Conservation (phyloP, 306 rosid species). For the Cajanus cajan region DNA sequence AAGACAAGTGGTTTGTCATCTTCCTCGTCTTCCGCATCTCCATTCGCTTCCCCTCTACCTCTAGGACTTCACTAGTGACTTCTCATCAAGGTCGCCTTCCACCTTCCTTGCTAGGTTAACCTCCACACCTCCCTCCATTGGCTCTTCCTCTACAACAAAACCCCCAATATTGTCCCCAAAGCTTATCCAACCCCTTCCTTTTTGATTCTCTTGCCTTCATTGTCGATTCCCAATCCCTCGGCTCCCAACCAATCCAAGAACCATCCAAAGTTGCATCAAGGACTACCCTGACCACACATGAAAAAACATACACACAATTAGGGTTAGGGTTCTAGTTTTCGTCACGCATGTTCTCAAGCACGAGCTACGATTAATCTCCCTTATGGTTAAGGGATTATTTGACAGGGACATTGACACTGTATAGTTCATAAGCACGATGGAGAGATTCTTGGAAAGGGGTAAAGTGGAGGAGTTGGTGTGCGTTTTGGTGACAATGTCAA, state of each 20-base stretch:
- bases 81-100: constrained; percentile 89
- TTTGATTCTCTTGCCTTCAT: constrained; percentile 59
- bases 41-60: constrained; percentile 49
- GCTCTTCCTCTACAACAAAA: constrained; percentile 61
- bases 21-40: constrained; percentile 82
- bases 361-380: constrained; percentile 67
- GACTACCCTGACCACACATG: constrained; percentile 73
- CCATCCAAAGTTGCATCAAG: constrained; percentile 48
- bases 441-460: constrained; percentile 64
- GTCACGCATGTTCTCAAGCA: constrained; percentile 66
- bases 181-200: constrained; percentile 47
- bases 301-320: constrained; percentile 54
- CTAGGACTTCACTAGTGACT: constrained; percentile 96
- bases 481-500: constrained; percentile 74
- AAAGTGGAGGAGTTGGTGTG: constrained; percentile 59
- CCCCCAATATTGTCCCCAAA: constrained; percentile 61
- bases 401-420: constrained; percentile 82
- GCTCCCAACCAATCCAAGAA: constrained; percentile 59
- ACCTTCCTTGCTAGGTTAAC: constrained; percentile 92
- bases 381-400: constrained; percentile 86
- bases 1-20: constrained; percentile 88
- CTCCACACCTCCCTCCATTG: constrained; percentile 72
- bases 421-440: constrained; percentile 78
- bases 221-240: constrained; percentile 40
- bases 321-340: constrained; percentile 77